Evolutionary conservation across 352 stramenopile genomes (phyloP).

Genomic region (Phytophthora brassicae): DNA sequence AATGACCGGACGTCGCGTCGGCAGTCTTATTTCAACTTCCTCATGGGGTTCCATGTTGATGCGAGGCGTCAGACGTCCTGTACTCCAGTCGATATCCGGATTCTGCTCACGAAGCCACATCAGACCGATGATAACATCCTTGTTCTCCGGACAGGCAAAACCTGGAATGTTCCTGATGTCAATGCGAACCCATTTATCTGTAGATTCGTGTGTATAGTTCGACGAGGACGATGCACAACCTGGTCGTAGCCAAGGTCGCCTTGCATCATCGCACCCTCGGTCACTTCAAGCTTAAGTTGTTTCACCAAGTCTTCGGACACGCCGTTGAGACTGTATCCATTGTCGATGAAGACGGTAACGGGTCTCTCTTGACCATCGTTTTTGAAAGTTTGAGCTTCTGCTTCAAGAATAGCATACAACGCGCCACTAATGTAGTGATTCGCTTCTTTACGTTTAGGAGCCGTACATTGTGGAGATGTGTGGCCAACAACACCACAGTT

Average conservation of each 20-base stretch:
- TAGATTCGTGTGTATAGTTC: neutral
- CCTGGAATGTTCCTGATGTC: conserved; percentile 9
- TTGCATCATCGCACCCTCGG: conserved; percentile 20
- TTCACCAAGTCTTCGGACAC: conserved; percentile 18
- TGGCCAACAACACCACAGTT: conserved; percentile 12
- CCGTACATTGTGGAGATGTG: conserved; percentile 7
- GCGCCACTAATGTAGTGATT: conserved; percentile 11
- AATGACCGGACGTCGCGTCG: conserved; percentile 1
- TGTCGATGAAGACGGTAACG: conserved; percentile 18
- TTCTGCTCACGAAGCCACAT: conserved; percentile 25
- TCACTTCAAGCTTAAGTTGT: conserved; percentile 16
- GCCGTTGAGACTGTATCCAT: conserved; percentile 13
- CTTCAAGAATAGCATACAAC: conserved; percentile 4
- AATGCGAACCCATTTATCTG: conserved; percentile 3
- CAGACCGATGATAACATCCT: conserved; percentile 19
- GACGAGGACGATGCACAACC: conserved; percentile 2
- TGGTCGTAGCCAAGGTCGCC: conserved; percentile 13
- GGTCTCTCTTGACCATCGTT: neutral
- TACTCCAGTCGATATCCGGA: conserved; percentile 21
- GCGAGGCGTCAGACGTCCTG: neutral
- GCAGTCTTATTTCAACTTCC: neutral
- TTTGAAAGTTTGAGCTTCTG: conserved; percentile 11
- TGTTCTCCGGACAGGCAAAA: conserved; percentile 10
- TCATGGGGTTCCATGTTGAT: neutral
- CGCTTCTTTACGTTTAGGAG: conserved; percentile 1